Base-by-base conservation (phyloP, 1,284 basidiomycete genomes). In the Cryptococcus deneoformans region DNA sequence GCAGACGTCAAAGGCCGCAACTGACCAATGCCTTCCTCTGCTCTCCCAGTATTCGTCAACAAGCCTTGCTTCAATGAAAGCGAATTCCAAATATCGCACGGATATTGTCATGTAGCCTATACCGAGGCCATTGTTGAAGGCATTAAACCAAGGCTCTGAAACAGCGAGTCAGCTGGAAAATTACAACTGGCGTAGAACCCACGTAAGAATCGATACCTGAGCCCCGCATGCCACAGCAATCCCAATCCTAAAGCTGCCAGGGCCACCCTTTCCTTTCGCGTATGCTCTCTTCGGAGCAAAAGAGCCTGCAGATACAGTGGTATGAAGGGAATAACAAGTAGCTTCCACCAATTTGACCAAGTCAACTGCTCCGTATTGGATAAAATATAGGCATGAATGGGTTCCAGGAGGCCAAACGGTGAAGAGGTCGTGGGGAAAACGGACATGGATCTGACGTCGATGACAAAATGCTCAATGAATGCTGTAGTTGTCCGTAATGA, bases 51-150 rank as follows among this genome's bases (percentile, higher is more conserved):
- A 70, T 34, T 67, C 65, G 61, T 76, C 74, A 29, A 60, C 8
- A 6, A 75, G 47, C 10, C 58, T 65, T 5, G 63, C 56, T 12
- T 55, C 24, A 29, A 72, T 65, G 1, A 71, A 48, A 2, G 55
- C 66, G 36, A 71, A 72, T 56, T 76, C 74, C 53, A 70, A 16
- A 37, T 68, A 64, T 50, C 72, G 70, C 38, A 64, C 53, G 4
- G 56, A 50, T 1, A 73, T 53, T 50, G 73, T 72, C 8, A 76
- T 46, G 24, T 57, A 53, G 24, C 62, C 57, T 20, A 75, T 66
- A 4, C 59, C 64, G 29, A 68, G 20, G 36, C 61, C 65, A 44
- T 67, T 64, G 57, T 75, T 75, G 56, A 71, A 66, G 0, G 66
- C 67, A 48, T 72, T 71, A 43, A 61, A 52, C 35, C 61, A 52